Base-by-base conservation (phyloP, 2,329 filamentous ascomycete species). In the Claviceps cyperi region DNA sequence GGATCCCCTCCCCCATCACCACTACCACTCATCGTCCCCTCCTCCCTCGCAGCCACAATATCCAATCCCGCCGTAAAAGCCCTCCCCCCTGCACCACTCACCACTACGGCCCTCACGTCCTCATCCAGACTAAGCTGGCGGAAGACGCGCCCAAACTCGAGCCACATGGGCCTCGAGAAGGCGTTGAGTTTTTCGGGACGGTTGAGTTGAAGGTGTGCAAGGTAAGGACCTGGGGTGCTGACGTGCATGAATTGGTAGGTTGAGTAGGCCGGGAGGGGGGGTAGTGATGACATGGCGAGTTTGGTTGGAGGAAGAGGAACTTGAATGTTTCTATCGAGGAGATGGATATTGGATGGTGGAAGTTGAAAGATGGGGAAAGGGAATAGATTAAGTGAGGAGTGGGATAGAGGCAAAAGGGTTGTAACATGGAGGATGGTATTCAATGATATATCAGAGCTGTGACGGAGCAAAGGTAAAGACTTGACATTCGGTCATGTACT, bases 201-300 rank as follows among this genome's bases (percentile, higher is more conserved):
- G 71, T 94, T 90, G 69, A 94, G 94, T 68, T 96, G 84, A 52
- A 97, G 84, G 64, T 94, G 87, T n/a, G 83, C 86, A 46, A 96
- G 83, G 69, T 81, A 81, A 60, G 83, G 75, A 38, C 69, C 61
- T 0, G 89, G 86, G 41, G 80, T 81, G n/a, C 77, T 80, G 57
- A 94, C 73, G 56, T 81, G 79, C 75, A 88, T 89, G 72, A 85
- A 73, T 57, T 82, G 70, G 68, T 78, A 83, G 37, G 57, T 56
- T 62, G 77, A 76, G 49, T 62, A 65, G 19, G 59, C 52, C 15
- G 66, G 55, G 13, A 60, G 56, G 8, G 58, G 54, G 7, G 45
- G 19, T 8, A n/a, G 11, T 17, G 9, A 4, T 32, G 28, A 32
- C 28, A 32, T 32, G 28, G 28, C 11, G 28, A 9, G 4, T 32